These are phyloP conservation scores for Fusarium newnesense DNA, from an alignment of 2,329 filamentous ascomycete genomes.

Conservation along the genomic window DNA sequence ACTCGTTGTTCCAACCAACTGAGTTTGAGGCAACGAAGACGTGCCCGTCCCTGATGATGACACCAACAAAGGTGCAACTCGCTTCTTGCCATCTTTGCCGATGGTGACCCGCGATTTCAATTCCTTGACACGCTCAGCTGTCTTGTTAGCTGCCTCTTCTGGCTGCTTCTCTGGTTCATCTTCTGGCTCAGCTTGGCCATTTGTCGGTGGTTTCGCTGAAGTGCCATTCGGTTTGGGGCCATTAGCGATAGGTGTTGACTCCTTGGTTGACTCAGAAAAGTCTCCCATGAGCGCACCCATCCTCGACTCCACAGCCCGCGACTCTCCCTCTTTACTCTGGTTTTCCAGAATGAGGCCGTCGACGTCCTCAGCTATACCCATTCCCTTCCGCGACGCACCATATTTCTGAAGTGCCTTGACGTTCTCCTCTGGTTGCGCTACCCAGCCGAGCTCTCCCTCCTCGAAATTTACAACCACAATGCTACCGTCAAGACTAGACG, in stretches of 20 bases:
- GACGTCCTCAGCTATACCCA: slow-evolving; percentile 92
- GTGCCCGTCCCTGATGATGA: slow-evolving; percentile 88
- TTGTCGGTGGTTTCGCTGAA: slow-evolving; percentile 53
- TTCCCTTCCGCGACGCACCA: slow-evolving; percentile 85
- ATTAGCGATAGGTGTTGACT: slow-evolving; percentile 59
- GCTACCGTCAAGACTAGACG: slow-evolving; percentile 88
- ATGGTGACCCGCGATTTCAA: slow-evolving; percentile 93
- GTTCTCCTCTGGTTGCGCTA: slow-evolving; percentile 86
- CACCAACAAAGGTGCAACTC: slow-evolving; percentile 90
- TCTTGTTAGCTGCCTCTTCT: slow-evolving; percentile 64
- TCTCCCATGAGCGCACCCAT: slow-evolving; percentile 99
- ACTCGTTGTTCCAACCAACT: slow-evolving; percentile 81
- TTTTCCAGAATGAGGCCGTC: slow-evolving; percentile 89
- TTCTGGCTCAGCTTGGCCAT: slow-evolving; percentile 51
- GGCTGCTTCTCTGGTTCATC: slow-evolving; percentile 52
- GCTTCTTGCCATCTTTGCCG: slow-evolving; percentile 96
- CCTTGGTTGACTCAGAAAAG: slow-evolving; percentile 66
- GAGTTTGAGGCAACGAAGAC: slow-evolving; percentile 88
- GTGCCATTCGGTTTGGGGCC: slow-evolving; percentile 58
- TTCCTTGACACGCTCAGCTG: slow-evolving; percentile 63
- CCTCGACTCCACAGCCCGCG: slow-evolving; percentile 88
- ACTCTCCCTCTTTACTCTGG: slow-evolving; percentile 89
- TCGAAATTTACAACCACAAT: slow-evolving; percentile 87
- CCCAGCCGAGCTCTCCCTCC: slow-evolving; percentile 87
- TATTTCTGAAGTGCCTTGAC: slow-evolving; percentile 94